A percentile compares a stretch with the other conserved stretches of the same genome.
Conservation (phyloP, 495 filamentous ascomycete genomes). For the Thermothielavioides terrestris region DNA sequence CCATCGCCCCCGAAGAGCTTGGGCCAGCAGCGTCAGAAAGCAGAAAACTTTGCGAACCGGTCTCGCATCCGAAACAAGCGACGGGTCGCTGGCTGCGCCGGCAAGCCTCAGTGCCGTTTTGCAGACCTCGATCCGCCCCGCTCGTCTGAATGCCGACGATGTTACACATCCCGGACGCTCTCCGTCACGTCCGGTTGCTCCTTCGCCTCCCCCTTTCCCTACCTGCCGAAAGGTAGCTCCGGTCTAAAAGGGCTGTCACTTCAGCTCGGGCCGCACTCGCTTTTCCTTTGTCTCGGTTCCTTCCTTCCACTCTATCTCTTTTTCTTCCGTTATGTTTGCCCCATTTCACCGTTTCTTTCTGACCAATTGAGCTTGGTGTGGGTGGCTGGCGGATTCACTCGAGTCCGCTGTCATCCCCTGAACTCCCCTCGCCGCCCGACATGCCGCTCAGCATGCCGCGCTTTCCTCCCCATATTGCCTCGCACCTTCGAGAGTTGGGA, state of each 20-base stretch:
- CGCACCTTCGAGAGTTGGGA: constrained; percentile 12
- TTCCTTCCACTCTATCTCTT: not conserved
- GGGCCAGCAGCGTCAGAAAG: constrained; percentile 5
- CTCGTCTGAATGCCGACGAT: constrained; percentile 11
- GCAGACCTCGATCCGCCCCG: constrained; percentile 6
- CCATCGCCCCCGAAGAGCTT: constrained; percentile 1
- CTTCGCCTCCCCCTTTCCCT: not conserved
- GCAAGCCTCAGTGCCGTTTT: constrained; percentile 23
- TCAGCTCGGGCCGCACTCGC: not conserved
- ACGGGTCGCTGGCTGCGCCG: constrained; percentile 10
- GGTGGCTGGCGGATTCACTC: constrained; percentile 10
- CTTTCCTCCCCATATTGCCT: constrained; percentile 15
- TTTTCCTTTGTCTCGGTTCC: constrained; percentile 7
- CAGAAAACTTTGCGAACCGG: constrained; percentile 9
- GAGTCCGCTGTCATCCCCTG: constrained; percentile 9
- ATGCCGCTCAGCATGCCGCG: constrained; percentile 24
- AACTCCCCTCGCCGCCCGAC: constrained; percentile 1
- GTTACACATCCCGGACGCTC: constrained; percentile 22
- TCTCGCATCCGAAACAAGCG: constrained; percentile 21
- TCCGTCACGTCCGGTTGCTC: constrained; percentile 17
- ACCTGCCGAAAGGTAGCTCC: not conserved
- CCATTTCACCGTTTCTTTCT: not conserved
- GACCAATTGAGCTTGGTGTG: constrained; percentile 1
- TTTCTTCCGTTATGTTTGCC: not conserved
- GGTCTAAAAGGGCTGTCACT: constrained; percentile 14